phyloP scores from a whole-genome alignment of 2,329 filamentous ascomycete species.

The Claviceps fusiformis region DNA sequence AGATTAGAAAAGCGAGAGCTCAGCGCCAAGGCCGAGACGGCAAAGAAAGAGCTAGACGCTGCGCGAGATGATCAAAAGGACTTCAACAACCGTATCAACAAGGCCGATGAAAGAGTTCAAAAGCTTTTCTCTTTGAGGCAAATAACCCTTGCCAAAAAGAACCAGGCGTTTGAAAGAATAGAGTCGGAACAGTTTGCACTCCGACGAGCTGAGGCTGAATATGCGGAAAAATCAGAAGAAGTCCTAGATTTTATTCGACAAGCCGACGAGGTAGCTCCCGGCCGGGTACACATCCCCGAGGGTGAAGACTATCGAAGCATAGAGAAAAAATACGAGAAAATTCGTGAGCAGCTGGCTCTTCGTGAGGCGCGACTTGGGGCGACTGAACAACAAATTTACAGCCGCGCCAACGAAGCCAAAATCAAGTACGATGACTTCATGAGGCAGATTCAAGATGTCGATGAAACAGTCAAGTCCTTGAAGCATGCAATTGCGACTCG shows the following conservation, averaged over 20 bases:
- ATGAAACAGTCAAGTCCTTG: constrained; percentile 29
- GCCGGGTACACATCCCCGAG: constrained; percentile 48
- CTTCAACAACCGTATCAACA: constrained; percentile 35
- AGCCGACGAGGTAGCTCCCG: constrained; percentile 38
- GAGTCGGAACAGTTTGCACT: constrained; percentile 34
- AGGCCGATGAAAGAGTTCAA: constrained; percentile 40
- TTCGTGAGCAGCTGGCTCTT: constrained; percentile 44
- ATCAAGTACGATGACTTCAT: constrained; percentile 29
- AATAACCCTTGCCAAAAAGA: constrained; percentile 47
- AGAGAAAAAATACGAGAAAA: constrained; percentile 37
- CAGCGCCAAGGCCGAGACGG: constrained; percentile 27
- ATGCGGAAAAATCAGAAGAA: constrained; percentile 29
- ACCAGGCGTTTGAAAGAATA: constrained; percentile 39
- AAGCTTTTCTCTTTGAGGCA: constrained; percentile 34
- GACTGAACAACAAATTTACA: constrained; percentile 49
- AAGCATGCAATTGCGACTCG: constrained; percentile 54
- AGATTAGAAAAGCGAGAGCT: constrained; percentile 34
- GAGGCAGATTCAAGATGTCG: constrained; percentile 25
- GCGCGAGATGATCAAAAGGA: constrained; percentile 22
- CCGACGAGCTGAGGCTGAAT: constrained; percentile 30
- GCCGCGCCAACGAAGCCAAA: constrained; percentile 27
- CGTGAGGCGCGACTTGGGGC: constrained; percentile 46
- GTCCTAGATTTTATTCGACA: constrained; percentile 41
- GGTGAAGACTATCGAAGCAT: constrained; percentile 48
- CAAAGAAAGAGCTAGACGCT: constrained; percentile 22